Evolutionary conservation across 2,329 filamentous ascomycete species (phyloP).

Genomic region (Rhexocercosporidium sp.): DNA sequence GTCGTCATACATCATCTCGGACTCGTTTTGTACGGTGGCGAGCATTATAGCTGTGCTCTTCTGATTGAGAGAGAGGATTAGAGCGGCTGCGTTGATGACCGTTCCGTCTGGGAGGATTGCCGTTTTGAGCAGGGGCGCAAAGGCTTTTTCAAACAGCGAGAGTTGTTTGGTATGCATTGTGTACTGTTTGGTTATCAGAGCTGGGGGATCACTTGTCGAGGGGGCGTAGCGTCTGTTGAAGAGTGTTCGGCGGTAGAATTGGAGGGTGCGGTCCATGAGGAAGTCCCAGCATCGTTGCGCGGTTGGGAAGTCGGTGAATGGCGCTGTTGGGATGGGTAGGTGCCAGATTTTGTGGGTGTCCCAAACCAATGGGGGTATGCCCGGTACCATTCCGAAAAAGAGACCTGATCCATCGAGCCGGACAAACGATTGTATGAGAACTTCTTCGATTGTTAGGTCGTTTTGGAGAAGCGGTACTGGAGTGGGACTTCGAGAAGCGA

Average conservation of each 20-base stretch:
- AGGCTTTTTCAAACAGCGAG: conserved; percentile 33
- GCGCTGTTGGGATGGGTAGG: conserved; percentile 31
- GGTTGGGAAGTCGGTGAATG: conserved; percentile 32
- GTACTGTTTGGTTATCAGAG: conserved; percentile 27
- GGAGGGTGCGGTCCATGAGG: conserved; percentile 37
- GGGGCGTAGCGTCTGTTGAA: conserved; percentile 34
- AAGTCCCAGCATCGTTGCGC: conserved; percentile 41
- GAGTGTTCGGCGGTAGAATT: conserved; percentile 36
- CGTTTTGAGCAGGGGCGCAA: conserved; percentile 33
- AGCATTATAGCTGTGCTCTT: conserved; percentile 34
- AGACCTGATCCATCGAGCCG: conserved; percentile 36
- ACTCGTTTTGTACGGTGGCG: conserved; percentile 26
- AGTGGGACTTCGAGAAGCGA: conserved; percentile 29
- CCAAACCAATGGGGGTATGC: conserved; percentile 38
- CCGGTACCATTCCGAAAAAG: conserved; percentile 37
- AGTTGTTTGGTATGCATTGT: conserved; percentile 27
- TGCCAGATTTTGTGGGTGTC: conserved; percentile 38
- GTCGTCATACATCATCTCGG: conserved; percentile 38
- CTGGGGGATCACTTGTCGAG: conserved; percentile 24
- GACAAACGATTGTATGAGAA: conserved; percentile 38
- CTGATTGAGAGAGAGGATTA: conserved; percentile 33
- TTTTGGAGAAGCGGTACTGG: conserved; percentile 33
- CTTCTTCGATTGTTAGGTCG: conserved; percentile 38
- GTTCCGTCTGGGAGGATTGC: conserved; percentile 32
- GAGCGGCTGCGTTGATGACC: conserved; percentile 32